Conservation (phyloP, 257 asterid species). For the Craterostigma plantagineum region DNA sequence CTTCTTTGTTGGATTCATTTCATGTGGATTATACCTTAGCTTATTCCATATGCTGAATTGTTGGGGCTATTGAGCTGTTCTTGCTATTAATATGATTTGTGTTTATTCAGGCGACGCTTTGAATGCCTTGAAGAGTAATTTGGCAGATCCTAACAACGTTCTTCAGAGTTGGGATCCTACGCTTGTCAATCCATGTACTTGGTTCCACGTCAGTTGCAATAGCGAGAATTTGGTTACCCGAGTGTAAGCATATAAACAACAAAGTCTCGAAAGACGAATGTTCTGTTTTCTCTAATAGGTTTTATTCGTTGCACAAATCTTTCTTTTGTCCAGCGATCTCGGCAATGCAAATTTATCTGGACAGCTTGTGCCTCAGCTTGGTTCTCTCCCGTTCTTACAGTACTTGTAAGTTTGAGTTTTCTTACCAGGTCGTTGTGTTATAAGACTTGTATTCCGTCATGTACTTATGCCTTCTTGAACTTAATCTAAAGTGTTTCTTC, state of each 20-base stretch:
- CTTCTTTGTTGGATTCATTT: neutral
- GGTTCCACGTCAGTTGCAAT: conserved; percentile 95
- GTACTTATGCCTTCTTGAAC: neutral
- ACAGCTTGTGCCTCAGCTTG: conserved; percentile 76
- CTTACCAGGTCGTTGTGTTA: too few relatives aligned
- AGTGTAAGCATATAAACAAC: conserved; percentile 36
- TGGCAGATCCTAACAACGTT: conserved; percentile 80
- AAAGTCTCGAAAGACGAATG: neutral
- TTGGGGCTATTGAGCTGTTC: conserved; percentile 2
- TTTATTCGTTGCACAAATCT: neutral
- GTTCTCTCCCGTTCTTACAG: conserved; percentile 55
- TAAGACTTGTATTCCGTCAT: too few relatives aligned
- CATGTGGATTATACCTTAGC: neutral
- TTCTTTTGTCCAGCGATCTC: conserved; percentile 47
- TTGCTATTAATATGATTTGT: conserved; percentile 7
- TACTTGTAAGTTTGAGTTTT: conserved; percentile 63
- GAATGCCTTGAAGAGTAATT: conserved; percentile 53
- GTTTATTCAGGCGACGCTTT: conserved; percentile 76
- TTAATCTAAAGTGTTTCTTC: neutral
- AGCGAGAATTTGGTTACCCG: conserved; percentile 65
- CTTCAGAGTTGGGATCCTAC: conserved; percentile 97
- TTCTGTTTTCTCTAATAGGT: neutral
- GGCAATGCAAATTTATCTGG: conserved; percentile 96
- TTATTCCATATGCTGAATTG: conserved; percentile 1
- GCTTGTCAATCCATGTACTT: conserved; percentile 93